A percentile compares a stretch with the other conserved stretches of the same genome.
phyloP scores from a whole-genome alignment of 345 rosid species.

The Barbarea vulgaris region DNA sequence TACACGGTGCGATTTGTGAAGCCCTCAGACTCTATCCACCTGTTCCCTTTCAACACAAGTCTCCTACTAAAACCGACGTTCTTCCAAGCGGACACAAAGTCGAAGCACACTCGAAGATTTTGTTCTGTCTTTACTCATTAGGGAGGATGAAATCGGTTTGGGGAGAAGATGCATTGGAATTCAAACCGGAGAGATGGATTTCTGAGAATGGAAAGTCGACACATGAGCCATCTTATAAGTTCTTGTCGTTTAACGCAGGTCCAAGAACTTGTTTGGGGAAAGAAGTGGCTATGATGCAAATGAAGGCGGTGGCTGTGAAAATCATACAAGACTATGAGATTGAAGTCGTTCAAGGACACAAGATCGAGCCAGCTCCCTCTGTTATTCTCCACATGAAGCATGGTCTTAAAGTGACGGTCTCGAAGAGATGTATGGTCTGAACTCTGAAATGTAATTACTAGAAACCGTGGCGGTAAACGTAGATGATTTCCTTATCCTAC shows the following conservation, averaged over 20 bases:
- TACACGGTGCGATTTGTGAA: constrained; percentile 49
- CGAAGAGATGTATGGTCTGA: constrained; percentile 24
- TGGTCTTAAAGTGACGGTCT: constrained; percentile 49
- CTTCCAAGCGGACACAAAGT: constrained; percentile 59
- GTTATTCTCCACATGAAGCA: constrained; percentile 54
- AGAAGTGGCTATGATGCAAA: constrained; percentile 56
- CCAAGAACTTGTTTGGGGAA: constrained; percentile 69
- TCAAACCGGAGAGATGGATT: constrained; percentile 54
- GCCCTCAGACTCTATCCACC: constrained; percentile 52
- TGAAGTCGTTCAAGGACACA: constrained; percentile 46
- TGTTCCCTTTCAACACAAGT: constrained; percentile 46
- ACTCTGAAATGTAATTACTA: constrained; percentile 16
- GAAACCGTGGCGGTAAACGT: constrained; percentile 3
- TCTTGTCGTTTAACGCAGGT: constrained; percentile 62
- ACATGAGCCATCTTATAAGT: constrained; percentile 58
- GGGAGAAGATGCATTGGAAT: constrained; percentile 51
- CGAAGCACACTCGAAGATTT: constrained; percentile 29
- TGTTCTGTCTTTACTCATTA: constrained; percentile 40
- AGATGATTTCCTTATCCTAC: constrained; percentile 15
- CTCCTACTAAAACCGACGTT: constrained; percentile 36
- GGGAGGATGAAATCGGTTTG: constrained; percentile 51
- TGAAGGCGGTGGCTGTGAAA: constrained; percentile 53
- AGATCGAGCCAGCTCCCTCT: constrained; percentile 40
- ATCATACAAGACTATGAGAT: constrained; percentile 50
- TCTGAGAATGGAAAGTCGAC: constrained; percentile 35